Evolutionary conservation across 2,329 filamentous ascomycete genomes (phyloP).

Genomic region (Berkeleyomyces basicola): DNA sequence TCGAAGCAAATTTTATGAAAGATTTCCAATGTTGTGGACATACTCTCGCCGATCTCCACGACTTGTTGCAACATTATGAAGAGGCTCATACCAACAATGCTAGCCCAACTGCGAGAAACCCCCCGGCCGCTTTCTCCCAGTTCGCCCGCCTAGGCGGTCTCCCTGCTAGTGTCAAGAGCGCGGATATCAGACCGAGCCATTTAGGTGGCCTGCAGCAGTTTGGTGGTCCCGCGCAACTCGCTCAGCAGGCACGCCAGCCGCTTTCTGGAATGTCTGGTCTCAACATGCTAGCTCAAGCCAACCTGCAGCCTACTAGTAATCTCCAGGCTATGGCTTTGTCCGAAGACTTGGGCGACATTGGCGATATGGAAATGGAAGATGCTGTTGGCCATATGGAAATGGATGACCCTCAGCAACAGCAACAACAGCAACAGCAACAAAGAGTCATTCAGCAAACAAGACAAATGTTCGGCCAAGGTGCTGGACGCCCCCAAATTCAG

Average conservation of each 20-base stretch:
- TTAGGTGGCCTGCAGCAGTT: conserved; percentile 11
- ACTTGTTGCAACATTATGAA: conserved; percentile 91
- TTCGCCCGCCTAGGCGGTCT: conserved; percentile 18
- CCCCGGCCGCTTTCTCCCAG: conserved; percentile 23
- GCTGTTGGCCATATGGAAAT: conserved; percentile 49
- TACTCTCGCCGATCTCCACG: conserved; percentile 79
- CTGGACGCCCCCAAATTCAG: conserved; percentile 54
- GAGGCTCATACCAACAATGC: conserved; percentile 67
- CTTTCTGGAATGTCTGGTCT: conserved; percentile 11
- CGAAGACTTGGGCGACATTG: conserved; percentile 67
- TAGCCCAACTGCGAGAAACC: conserved; percentile 26
- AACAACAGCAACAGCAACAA: conserved; percentile 16
- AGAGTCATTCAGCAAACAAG: conserved; percentile 48
- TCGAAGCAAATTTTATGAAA: conserved; percentile 94
- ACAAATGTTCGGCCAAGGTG: conserved; percentile 49
- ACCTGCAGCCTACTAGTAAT: conserved; percentile 28
- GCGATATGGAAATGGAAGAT: conserved; percentile 96
- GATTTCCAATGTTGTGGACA: conserved; percentile 92
- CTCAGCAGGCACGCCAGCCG: conserved; percentile 14
- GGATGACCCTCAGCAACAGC: conserved; percentile 35
- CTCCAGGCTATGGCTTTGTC: conserved; percentile 19
- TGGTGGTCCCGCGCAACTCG: conserved; percentile 12
- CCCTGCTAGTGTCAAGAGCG: conserved; percentile 1
- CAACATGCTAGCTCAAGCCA: conserved; percentile 20
- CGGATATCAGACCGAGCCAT: conserved; percentile 1